phyloP scores from a whole-genome alignment of 179 eudicot genomes.

The Monotropa hypopitys region DNA sequence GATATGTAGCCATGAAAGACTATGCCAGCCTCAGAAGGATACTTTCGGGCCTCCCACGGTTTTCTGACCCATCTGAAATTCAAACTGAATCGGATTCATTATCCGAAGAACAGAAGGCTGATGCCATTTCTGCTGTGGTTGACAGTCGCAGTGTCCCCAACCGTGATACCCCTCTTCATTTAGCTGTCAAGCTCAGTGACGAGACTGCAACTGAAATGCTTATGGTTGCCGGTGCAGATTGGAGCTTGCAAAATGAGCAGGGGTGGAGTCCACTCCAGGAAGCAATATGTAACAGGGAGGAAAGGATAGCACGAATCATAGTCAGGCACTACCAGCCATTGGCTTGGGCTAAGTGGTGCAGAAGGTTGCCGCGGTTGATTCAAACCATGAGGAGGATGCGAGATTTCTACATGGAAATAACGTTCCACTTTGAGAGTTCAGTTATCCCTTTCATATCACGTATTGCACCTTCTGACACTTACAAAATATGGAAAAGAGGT shows the following conservation, averaged over 20 bases:
- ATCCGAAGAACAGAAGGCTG: constrained; percentile 71
- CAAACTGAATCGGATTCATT: constrained; percentile 54
- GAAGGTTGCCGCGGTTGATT: constrained; percentile 76
- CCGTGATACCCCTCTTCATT: constrained; percentile 83
- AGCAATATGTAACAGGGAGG: constrained; percentile 74
- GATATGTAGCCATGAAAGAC: constrained; percentile 50
- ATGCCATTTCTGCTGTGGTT: constrained; percentile 55
- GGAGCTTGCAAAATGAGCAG: constrained; percentile 91
- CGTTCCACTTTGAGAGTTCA: constrained; percentile 88
- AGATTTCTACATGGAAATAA: constrained; percentile 92
- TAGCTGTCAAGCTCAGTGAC: constrained; percentile 76
- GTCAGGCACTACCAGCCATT: constrained; percentile 73
- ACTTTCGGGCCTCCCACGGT: constrained; percentile 50
- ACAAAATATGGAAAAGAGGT: constrained; percentile 87
- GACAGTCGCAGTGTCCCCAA: constrained; percentile 80
- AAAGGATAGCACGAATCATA: constrained; percentile 58
- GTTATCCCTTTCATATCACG: constrained; percentile 83
- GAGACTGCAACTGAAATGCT: constrained; percentile 61
- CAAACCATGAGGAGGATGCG: constrained; percentile 74
- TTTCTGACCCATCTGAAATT: constrained; percentile 55
- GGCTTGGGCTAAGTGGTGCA: constrained; percentile 99
- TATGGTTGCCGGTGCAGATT: constrained; percentile 84
- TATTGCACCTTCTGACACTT: constrained; percentile 89
- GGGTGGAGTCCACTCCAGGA: constrained; percentile 97
- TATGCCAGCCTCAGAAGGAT: constrained; percentile 45